phyloP scores from a whole-genome alignment of 208 protist species.

The Novymonas esmeraldas region DNA sequence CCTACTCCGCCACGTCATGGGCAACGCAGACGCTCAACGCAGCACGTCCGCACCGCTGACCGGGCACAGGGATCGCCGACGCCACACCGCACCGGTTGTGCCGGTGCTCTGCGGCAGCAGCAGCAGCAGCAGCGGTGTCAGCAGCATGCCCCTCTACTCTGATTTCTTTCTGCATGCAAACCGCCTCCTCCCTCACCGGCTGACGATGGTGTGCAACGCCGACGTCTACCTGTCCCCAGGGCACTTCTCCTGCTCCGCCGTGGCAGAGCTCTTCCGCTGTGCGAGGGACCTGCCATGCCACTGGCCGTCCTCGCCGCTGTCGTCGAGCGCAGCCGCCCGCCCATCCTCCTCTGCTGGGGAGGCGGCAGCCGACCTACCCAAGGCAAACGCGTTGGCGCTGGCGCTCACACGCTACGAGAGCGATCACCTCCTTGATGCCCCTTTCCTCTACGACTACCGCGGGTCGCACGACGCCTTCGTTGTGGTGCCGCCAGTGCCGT shows the following conservation, averaged over 20 bases:
- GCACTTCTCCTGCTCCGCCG: constrained; percentile 35
- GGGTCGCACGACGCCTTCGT: constrained; percentile 91
- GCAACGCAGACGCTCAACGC: neutral
- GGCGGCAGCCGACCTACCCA: too few species aligned
- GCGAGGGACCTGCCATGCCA: neutral
- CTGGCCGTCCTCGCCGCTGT: too few species aligned
- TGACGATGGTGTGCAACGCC: constrained; percentile 88
- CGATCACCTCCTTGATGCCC: constrained; percentile 37
- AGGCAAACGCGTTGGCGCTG: constrained; percentile 40
- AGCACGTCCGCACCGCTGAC: neutral
- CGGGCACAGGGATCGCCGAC: neutral
- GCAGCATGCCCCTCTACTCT: constrained; percentile 58
- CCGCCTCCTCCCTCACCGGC: constrained; percentile 42
- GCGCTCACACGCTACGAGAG: constrained; percentile 84
- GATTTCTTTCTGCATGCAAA: constrained; percentile 81
- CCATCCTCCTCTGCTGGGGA: too few species aligned
- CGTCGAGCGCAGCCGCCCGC: too few species aligned
- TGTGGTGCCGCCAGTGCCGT: constrained; percentile 53
- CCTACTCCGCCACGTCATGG: constrained; percentile 44
- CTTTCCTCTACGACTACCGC: constrained; percentile 78
- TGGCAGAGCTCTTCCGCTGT: constrained; percentile 40
- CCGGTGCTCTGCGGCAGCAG: constrained; percentile 40
- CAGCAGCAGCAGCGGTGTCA: constrained; percentile 8
- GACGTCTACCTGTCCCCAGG: constrained; percentile 69
- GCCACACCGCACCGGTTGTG: constrained; percentile 24